phyloP scores from a whole-genome alignment of 768 basidiomycete genomes.

The Podaxis carcinomalis region DNA sequence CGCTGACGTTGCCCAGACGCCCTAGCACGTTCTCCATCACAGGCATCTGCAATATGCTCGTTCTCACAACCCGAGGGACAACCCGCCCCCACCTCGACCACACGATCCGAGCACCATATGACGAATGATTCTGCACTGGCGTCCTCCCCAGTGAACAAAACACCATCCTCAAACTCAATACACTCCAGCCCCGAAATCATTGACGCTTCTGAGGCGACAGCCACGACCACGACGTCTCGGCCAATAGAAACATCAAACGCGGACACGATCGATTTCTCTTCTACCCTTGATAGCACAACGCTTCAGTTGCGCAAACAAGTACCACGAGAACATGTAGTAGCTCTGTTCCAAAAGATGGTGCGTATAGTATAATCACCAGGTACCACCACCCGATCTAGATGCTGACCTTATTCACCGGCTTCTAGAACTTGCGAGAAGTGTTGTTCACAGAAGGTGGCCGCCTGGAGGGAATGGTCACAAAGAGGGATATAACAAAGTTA shows the following conservation, averaged over 20 bases:
- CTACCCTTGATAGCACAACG: constrained; percentile 42
- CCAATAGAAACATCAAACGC: constrained; percentile 21
- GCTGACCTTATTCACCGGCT: no score
- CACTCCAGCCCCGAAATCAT: not conserved
- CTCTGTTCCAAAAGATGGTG: constrained; percentile 73
- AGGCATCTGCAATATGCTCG: constrained; percentile 30
- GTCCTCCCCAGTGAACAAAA: not conserved
- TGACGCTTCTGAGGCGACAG: not conserved
- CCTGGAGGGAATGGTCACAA: constrained; percentile 64
- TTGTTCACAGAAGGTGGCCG: constrained; percentile 59
- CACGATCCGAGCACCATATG: not conserved
- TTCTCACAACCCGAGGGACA: constrained; percentile 26
- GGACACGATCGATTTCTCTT: constrained; percentile 31
- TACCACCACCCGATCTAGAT: not conserved
- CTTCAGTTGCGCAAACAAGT: constrained; percentile 66
- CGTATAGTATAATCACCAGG: constrained; percentile 7
- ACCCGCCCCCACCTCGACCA: not conserved
- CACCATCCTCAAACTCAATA: not conserved
- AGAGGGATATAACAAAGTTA: constrained; percentile 58
- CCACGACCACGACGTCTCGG: constrained; percentile 6
- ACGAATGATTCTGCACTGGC: not conserved
- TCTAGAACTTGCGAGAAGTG: constrained; percentile 63
- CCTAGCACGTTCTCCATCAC: constrained; percentile 5
- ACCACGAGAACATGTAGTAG: constrained; percentile 66
- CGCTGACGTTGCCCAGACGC: constrained; percentile 16